These are phyloP conservation scores for Pythium rishiriense DNA, from an alignment of 352 stramenopile genomes.

Conservation along the genomic window DNA sequence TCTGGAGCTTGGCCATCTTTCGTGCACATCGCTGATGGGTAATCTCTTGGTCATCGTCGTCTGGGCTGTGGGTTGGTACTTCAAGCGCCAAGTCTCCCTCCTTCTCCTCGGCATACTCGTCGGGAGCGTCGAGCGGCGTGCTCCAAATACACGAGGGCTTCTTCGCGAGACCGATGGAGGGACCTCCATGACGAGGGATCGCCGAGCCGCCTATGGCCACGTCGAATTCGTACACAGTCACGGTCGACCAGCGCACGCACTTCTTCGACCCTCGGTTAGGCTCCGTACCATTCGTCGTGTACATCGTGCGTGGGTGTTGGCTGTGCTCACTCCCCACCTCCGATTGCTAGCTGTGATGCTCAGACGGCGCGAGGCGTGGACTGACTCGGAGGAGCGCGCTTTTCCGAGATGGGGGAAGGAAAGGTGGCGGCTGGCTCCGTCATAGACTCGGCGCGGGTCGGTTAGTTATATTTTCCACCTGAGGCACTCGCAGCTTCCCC, in stretches of 20 bases:
- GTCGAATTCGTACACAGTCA: conserved; percentile 38
- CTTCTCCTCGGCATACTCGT: conserved; percentile 1
- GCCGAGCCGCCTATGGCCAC: conserved; percentile 27
- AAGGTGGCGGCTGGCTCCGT: background rate
- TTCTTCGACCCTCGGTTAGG: conserved; percentile 17
- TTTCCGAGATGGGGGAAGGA: conserved; percentile 23
- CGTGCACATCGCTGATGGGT: background rate
- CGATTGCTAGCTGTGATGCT: background rate
- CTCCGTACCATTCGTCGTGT: background rate
- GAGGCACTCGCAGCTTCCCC: conserved; percentile 20
- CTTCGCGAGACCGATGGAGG: conserved; percentile 30
- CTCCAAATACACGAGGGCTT: conserved; percentile 26
- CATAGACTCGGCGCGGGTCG: conserved; percentile 7
- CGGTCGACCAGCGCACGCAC: conserved; percentile 28
- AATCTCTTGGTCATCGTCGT: conserved; percentile 6
- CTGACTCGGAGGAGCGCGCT: background rate
- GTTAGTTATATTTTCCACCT: conserved; percentile 36
- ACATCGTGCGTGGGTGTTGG: conserved; percentile 2
- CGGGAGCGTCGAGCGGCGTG: conserved; percentile 9
- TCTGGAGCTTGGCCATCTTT: conserved; percentile 10
- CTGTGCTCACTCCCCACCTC: background rate
- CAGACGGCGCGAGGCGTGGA: conserved; percentile 2
- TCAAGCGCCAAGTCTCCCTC: background rate
- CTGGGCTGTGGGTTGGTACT: background rate
- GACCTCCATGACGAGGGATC: conserved; percentile 29